Percentiles rank a stretch among this genome's conserved stretches.
These are phyloP conservation scores for Chytriomyces hyalinus DNA, from an alignment of 192 early-diverging fungal genomes.

Conservation along the genomic window DNA sequence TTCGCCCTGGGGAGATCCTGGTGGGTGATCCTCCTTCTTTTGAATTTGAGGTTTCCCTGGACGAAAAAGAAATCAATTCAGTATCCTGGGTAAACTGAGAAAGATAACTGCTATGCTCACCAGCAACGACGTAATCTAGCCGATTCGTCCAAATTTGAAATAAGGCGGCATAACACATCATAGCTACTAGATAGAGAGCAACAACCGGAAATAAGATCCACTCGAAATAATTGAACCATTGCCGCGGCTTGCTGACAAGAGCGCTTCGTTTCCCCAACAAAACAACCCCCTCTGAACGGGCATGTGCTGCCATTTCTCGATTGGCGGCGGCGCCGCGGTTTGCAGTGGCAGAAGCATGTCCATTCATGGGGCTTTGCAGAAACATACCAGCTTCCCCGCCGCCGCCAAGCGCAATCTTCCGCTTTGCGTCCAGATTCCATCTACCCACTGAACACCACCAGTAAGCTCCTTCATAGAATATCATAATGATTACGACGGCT, in stretches of 20 bases:
- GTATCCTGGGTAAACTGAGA: too few relatives aligned
- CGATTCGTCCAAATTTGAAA: constrained; percentile 5
- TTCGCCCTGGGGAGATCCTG: too few relatives aligned
- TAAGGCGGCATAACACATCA: neutral
- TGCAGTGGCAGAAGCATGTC: too few relatives aligned
- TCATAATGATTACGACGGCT: neutral
- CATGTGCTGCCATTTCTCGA: too few relatives aligned
- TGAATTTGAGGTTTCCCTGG: too few relatives aligned
- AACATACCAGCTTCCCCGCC: too few relatives aligned
- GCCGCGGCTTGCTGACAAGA: neutral
- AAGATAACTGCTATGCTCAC: neutral
- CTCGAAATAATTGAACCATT: constrained; percentile 9
- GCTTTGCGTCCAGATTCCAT: neutral
- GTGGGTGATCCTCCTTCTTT: too few relatives aligned
- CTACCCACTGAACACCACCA: constrained; percentile 3
- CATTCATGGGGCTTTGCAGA: too few relatives aligned
- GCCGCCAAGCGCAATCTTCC: too few relatives aligned
- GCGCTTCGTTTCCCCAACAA: constrained; percentile 11
- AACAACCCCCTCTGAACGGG: neutral
- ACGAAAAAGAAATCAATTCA: too few relatives aligned
- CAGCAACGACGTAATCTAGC: constrained; percentile 14
- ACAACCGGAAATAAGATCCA: constrained; percentile 15
- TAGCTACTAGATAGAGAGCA: neutral
- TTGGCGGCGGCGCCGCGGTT: too few relatives aligned
- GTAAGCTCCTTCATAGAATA: constrained; percentile 1